Evolutionary conservation across 495 filamentous ascomycete species (phyloP), one percentile per base, ranked within the genome.

Genomic region (Penicillium ochrochloron): DNA sequence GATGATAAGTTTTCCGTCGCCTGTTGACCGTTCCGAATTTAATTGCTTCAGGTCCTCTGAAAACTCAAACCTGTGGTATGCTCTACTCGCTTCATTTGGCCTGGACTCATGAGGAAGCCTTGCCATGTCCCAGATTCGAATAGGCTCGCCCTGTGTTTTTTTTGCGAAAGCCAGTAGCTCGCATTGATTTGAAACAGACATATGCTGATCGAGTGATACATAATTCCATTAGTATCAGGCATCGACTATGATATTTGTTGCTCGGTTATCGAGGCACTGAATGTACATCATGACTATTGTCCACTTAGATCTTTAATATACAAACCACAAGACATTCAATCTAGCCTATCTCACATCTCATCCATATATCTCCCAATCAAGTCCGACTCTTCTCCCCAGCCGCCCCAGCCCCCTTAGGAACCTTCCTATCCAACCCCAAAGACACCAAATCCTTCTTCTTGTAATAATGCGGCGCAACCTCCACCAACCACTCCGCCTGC

Each of bases 391-490:
- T 83, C 70, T 81, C 82, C 9, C 82, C 84, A 14, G 72, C 65
- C 4, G 70, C 78, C 11, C 87, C 88, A 63, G 83, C 74, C 9
- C 84, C 86, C 73, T 88, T 90, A 2, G 87, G 87, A 82, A 91
- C 86, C 79, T 97, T 98, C 81, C 84, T 89, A 57, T 92, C 90
- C 73, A 89, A 79, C 17, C 89, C 89, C 62, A 97, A 63, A 21
- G 84, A 87, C 73, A 97, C 96, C 50, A 98, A 72, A 72, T 98
- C 92, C 78, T 92, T 91, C 82, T 90, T 92, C 80, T 97, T 97
- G 72, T 97, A 90, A 71, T 91, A 97, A 80, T 99, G 95, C 61
- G 94, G 96, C 51, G 96, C 95, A 48, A 93, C 92, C 77, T 99
- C 95, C 5, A 88, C 85, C 66, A 99, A 70, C 93, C 92, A 97